Conservation (phyloP, 2,329 filamentous ascomycete species). For the Aspergillus transmontanensis region DNA sequence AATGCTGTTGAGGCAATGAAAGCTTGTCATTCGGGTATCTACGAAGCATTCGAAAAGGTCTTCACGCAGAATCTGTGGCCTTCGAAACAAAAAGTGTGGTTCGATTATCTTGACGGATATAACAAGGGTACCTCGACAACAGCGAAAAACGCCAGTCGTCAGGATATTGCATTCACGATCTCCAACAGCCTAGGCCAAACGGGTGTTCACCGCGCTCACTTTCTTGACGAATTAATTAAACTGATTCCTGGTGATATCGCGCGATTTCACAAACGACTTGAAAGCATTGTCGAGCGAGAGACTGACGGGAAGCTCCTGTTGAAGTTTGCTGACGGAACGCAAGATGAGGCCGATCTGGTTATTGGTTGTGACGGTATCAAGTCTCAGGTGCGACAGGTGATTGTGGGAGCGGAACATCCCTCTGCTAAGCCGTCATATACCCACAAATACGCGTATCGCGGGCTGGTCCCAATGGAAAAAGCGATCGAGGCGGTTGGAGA, state of each 20-base stretch:
- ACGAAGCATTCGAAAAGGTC: conserved; percentile 35
- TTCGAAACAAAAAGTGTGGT: conserved; percentile 29
- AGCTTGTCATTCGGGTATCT: conserved; percentile 28
- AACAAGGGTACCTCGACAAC: conserved; percentile 8
- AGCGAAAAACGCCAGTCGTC: conserved; percentile 12
- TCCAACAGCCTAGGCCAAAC: conserved; percentile 25
- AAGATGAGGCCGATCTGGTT: conserved; percentile 45
- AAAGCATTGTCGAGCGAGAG: conserved; percentile 16
- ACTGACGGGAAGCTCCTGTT: conserved; percentile 36
- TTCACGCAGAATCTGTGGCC: conserved; percentile 38
- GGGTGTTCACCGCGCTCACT: conserved; percentile 34
- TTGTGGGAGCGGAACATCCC: conserved; percentile 47
- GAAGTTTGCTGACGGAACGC: conserved; percentile 48
- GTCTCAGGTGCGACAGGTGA: conserved; percentile 48
- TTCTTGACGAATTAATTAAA: conserved; percentile 40
- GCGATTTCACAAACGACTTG: conserved; percentile 31
- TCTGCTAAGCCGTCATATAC: conserved; percentile 51
- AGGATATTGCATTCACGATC: conserved; percentile 28
- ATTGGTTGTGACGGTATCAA: conserved; percentile 55
- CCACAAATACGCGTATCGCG: conserved; percentile 57
- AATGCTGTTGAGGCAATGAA: conserved; percentile 35
- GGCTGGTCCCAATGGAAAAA: conserved; percentile 53
- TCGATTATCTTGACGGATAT: conserved; percentile 26
- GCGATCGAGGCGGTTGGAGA: conserved; percentile 51
- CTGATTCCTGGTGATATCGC: conserved; percentile 29